A percentile compares a stretch with the other conserved stretches of the same genome.
These are phyloP conservation scores for Hypoxylon sp. DNA, from an alignment of 2,329 filamentous ascomycete species.

Conservation along the genomic window DNA sequence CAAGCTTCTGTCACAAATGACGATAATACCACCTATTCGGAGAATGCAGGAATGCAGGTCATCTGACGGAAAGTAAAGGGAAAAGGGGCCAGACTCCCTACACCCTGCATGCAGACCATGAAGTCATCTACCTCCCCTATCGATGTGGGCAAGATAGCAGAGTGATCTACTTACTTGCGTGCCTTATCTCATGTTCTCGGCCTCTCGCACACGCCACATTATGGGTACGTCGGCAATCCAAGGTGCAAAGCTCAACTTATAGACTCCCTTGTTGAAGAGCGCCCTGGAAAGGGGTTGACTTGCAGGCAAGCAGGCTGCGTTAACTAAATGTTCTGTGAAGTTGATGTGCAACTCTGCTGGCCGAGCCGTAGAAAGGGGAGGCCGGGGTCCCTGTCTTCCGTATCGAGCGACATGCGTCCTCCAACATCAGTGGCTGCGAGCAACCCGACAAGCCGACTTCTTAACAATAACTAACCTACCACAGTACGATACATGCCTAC, in stretches of 20 bases:
- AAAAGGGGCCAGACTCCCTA: conserved; percentile 31
- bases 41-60: conserved; percentile 45
- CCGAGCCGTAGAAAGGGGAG: conserved; percentile 32
- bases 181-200: conserved; percentile 38
- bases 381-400: conserved; percentile 40
- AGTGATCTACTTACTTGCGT: conserved; percentile 29
- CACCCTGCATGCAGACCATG: conserved; percentile 43
- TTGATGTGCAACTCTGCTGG: conserved; percentile 23
- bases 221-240: conserved; percentile 32
- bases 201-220: conserved; percentile 22
- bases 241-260: conserved; percentile 32
- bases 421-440: conserved; percentile 42
- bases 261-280: conserved; percentile 19
- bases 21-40: conserved; percentile 42
- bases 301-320: conserved; percentile 32
- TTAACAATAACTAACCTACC: conserved; percentile 26
- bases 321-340: conserved; percentile 28
- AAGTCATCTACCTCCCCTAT: conserved; percentile 38
- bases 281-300: conserved; percentile 14
- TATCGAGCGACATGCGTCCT: conserved; percentile 48
- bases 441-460: conserved; percentile 40
- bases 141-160: conserved; percentile 33
- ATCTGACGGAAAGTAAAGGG: conserved; percentile 44
- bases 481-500: conserved; percentile 20
- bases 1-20: conserved; percentile 44